Conservation (phyloP, 768 basidiomycete genomes). For the Termitomyces sp. region DNA sequence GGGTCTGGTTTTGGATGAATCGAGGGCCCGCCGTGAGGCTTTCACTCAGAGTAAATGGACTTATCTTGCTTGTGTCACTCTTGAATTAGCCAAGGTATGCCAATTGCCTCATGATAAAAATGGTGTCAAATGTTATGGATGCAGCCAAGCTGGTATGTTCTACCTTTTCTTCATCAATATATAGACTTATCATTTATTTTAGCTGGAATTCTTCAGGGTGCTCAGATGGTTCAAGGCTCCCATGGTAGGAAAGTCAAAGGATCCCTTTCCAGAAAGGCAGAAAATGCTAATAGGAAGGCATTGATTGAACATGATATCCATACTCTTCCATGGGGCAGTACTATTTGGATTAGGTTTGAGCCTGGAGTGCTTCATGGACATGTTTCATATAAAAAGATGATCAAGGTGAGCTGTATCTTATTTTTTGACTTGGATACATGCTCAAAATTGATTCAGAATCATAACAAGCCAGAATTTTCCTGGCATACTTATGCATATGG, state of each 20-base stretch:
- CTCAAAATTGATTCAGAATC: not conserved
- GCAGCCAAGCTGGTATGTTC: not conserved
- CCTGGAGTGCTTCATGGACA: not conserved
- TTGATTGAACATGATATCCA: fast-evolving
- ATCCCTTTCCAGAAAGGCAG: not conserved
- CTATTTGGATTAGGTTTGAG: not conserved
- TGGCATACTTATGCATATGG: not conserved
- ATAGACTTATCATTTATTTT: not conserved
- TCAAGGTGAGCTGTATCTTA: not conserved
- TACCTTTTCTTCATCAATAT: not conserved
- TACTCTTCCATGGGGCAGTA: not conserved
- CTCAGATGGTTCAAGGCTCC: not conserved
- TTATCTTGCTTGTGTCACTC: not conserved
- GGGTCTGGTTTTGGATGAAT: not conserved
- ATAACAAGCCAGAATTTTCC: not conserved
- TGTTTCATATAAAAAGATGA: not conserved
- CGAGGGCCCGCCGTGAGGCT: not conserved
- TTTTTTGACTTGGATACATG: no score
- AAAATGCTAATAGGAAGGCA: fast-evolving
- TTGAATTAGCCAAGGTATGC: not conserved
- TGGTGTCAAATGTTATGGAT: not conserved
- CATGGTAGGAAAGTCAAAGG: not conserved
- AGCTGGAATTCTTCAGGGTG: not conserved
- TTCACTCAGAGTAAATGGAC: not conserved
- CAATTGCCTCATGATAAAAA: not conserved